Conservation (phyloP, 352 stramenopile species). For the Globisporangium cystogenes region DNA sequence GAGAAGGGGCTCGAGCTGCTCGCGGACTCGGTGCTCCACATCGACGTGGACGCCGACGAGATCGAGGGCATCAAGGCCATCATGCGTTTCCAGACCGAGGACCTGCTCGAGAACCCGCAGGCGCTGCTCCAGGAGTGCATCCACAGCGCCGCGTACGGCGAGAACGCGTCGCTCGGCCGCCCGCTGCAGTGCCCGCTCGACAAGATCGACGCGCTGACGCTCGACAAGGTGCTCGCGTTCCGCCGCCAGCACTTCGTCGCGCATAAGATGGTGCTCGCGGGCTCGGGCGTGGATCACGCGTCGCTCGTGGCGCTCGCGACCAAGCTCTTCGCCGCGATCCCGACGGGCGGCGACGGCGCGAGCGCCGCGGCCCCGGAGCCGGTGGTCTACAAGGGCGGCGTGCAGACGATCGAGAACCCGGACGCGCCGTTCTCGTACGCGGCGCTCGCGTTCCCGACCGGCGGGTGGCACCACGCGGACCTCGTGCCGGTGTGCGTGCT, state of each 20-base stretch:
- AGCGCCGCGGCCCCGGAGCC: slow-evolving; percentile 27
- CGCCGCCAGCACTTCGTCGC: slow-evolving; percentile 75
- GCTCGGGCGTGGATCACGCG: slow-evolving; percentile 94
- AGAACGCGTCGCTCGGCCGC: slow-evolving; percentile 60
- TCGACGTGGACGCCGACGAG: slow-evolving; percentile 76
- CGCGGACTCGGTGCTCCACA: slow-evolving; percentile 82
- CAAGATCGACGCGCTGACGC: slow-evolving; percentile 66
- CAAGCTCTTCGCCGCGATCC: slow-evolving; percentile 84
- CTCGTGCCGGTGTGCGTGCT: slow-evolving; percentile 96
- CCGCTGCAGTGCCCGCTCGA: slow-evolving; percentile 78
- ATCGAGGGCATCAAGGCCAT: slow-evolving; percentile 92
- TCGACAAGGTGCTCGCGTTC: slow-evolving; percentile 74
- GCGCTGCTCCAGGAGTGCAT: slow-evolving; percentile 83
- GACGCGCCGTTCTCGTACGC: slow-evolving; percentile 89
- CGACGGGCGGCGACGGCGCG: slow-evolving; percentile 25
- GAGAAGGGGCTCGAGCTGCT: slow-evolving; percentile 88
- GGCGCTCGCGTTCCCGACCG: slow-evolving; percentile 94
- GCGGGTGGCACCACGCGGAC: slow-evolving; percentile 95
- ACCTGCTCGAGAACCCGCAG: slow-evolving; percentile 86
- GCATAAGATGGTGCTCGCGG: slow-evolving; percentile 89
- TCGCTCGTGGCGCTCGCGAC: slow-evolving; percentile 87
- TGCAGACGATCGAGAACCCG: slow-evolving; percentile 57
- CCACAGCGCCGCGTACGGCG: slow-evolving; percentile 84
- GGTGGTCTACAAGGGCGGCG: slow-evolving; percentile 61
- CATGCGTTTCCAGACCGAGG: slow-evolving; percentile 92